Evolutionary conservation across 2,329 filamentous ascomycete genomes (phyloP), one percentile per base, ranked within the genome.

Genomic region (Colletotrichum sp.): DNA sequence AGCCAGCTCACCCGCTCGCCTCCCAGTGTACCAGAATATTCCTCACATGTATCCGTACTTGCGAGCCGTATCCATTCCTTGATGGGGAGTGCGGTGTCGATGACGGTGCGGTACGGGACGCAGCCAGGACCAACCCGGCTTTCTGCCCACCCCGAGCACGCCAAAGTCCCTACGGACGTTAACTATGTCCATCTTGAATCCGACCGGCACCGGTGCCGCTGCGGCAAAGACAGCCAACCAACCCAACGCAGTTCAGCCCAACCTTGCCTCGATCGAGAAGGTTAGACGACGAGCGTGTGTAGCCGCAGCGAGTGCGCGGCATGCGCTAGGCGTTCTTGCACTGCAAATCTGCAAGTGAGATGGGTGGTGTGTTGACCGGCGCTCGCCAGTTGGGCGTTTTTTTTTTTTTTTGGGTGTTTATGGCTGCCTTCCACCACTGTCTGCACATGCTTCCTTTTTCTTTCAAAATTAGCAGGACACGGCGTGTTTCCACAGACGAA

Each of bases 301-400:
- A 76, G 68, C 66, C 64, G 75, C 72, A 77, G 59, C 67, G 75
- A 39, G 55, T 77, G 72, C 66, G 65, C 72, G 68, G 71, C 68
- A 24, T 77, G 75, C 75, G 75, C 72, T 69, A 77, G 67, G 72
- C 75, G 52, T 76, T 76, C 69, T 72, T 26, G 44, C 44, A 52
- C 44, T 52, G 44, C 44, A 21, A 52, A 52, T 13, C 44, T 52
- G 44, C 44, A 21, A 21, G 44, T 52, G n/a, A 52, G 44, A 24
- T 68, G 26, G 21, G 28, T 21, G 52, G 44, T 49, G 44, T 28
- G 65, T 44, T 24, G 59, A 32, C 73, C 21, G 8, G 36, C 64
- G 28, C 36, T 52, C 44, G 28, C 68, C 12, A 59, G 64, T 63
- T 66, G 64, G 70, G 63, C 63, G 73, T 64, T 69, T 64, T 13